Conservation (phyloP, 768 basidiomycete species). For the Boletus vermiculosoides region DNA sequence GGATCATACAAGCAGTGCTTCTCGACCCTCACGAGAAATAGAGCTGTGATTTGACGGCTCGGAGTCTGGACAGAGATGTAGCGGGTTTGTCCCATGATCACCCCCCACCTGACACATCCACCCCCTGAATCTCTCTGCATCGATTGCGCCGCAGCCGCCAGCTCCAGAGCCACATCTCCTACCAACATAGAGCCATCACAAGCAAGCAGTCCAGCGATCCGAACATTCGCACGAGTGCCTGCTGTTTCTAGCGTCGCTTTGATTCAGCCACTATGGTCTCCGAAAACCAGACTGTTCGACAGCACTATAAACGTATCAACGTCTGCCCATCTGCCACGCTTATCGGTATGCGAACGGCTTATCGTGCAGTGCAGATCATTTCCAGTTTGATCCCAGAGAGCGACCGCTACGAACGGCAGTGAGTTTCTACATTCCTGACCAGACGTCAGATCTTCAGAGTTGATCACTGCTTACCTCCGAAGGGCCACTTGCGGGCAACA, state of each 20-base stretch:
- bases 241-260: not conserved
- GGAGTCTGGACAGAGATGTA: not conserved
- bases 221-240: too few relatives aligned
- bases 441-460: too few relatives aligned
- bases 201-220: too few relatives aligned
- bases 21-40: not conserved
- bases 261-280: not conserved
- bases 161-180: too few relatives aligned
- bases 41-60: not conserved
- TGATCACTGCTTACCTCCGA: not conserved
- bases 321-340: not conserved
- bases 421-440: not conserved
- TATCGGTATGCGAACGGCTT: not conserved
- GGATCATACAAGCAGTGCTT: not conserved
- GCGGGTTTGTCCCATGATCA: not conserved
- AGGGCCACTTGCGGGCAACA: not conserved
- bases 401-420: not conserved
- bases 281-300: not conserved
- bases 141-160: not conserved
- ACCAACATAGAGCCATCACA: too few relatives aligned
- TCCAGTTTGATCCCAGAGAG: not conserved
- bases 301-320: not conserved
- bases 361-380: not conserved
- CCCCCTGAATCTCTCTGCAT: not conserved
- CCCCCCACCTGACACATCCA: too few relatives aligned